Base-by-base conservation (phyloP, 768 basidiomycete genomes). In the Trametes meyenii region DNA sequence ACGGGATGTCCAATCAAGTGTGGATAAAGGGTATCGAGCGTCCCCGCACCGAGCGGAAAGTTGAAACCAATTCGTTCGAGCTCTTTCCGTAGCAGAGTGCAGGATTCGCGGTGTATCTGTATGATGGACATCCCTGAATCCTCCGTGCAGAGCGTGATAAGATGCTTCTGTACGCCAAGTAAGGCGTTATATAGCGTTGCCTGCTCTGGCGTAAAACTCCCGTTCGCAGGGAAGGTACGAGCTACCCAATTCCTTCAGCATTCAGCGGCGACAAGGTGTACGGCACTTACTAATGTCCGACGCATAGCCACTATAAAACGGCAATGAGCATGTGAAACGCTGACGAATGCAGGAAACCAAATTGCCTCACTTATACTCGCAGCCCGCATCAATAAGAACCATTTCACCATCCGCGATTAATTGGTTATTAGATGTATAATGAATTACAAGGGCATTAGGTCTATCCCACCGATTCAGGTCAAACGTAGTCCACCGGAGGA, bases 1-100 rank as follows among this genome's bases (percentile, higher is more conserved):
- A 98, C 88, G 7, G 92, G 90, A 76, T 99, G 97, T 26, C 91
- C 86, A 49, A 99, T 73, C 64, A 87, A 94, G 77, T 99, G 97
- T 0, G 97, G 97, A 70, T 98, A 99, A 67, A 99, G 73, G 33
- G 77, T 67, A 64, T 91, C 83, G 46, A 96, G 80, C 56, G 91
- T 78, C 24, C 87, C 86, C 1, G 74, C 68, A 11, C 77, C 77
- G 12, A 79, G 78, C 0, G 76, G 76, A 38, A 92, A 75, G 44
- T 81, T 78, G 69, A 94, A 88, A 1, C 92, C 91, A 43, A 94
- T 81, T 67, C 92, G 89, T 60, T 82, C 83, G 49, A 98, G 78
- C 73, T 96, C 96, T 53, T 74, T 70, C 48, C 83, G 79, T 39
- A 98, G 77, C 39, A 89, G 69, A 13, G 82, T 80, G 66, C 87